These are phyloP conservation scores for Aspergillus versicolor DNA, from an alignment of 2,329 filamentous ascomycete species.

Conservation along the genomic window DNA sequence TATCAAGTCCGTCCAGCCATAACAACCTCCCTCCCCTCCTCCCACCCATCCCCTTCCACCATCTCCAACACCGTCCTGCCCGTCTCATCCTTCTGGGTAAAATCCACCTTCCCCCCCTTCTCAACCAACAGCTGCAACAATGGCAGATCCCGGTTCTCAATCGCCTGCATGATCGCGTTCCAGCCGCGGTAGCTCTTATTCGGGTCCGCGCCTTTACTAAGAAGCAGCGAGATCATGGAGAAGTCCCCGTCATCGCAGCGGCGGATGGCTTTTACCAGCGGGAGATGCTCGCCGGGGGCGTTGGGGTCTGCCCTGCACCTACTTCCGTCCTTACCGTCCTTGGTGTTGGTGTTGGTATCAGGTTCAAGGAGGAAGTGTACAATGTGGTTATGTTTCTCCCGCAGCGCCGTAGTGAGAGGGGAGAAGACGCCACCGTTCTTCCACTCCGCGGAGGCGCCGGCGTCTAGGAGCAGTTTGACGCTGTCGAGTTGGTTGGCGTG, in stretches of 20 bases:
- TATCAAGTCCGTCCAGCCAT: not conserved
- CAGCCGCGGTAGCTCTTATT: constrained; percentile 67
- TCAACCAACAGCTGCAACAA: constrained; percentile 55
- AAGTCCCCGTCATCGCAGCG: not conserved
- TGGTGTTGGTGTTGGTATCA: too few relatives aligned
- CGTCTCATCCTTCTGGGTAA: not conserved
- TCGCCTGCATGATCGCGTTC: constrained; percentile 64
- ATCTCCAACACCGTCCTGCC: not conserved
- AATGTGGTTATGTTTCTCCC: constrained; percentile 54
- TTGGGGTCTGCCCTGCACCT: not conserved
- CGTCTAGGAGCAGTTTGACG: constrained; percentile 63
- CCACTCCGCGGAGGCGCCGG: constrained; percentile 68
- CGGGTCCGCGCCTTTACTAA: constrained; percentile 62
- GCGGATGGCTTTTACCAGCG: not conserved
- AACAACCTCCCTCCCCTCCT: not conserved
- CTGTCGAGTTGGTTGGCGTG: constrained; percentile 66
- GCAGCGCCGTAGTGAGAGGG: constrained; percentile 65
- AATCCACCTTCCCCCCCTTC: constrained; percentile 28
- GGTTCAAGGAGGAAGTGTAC: not conserved
- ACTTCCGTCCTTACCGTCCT: too few relatives aligned
- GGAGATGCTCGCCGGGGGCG: not conserved
- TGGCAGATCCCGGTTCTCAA: constrained; percentile 61
- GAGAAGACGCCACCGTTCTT: constrained; percentile 73
- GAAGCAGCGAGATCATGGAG: constrained; percentile 60
- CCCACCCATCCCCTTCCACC: not conserved